Base-by-base conservation (phyloP, 805 yeast genomes). In the Starmerella etchellsii region DNA sequence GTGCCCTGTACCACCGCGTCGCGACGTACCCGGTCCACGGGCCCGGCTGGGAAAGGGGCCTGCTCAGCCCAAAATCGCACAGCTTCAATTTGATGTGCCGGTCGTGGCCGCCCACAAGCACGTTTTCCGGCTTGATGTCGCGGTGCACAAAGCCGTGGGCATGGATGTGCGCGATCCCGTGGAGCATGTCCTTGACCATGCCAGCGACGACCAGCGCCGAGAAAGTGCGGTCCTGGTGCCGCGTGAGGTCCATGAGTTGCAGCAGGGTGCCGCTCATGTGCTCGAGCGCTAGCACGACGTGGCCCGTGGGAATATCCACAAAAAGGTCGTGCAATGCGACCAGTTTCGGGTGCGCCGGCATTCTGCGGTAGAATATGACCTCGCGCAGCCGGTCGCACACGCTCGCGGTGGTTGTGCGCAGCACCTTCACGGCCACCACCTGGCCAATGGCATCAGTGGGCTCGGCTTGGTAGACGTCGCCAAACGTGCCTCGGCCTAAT, bases 1-100 rank as follows among this genome's bases (percentile, higher is more conserved):
- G 98, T 0, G 96, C 87, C 41, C 96, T 67, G 59, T 88, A 88
- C 98, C 98, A 88, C 47, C 96, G 66, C 1, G 97, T 88, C 1
- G 93, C 95, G 16, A 88, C 96, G 56, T 87, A 88, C 1, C 84
- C 73, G 0, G 96, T 81, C 56, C 83, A 67, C 7, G 37, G 47
- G 0, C 73, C 71, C 0, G 81, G 81, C 7, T 21, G 2, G 22
- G 30, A 41, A 27, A 79, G 60, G 2, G 81, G 71, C 45, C 95
- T 68, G 1, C 95, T 93, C 32, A 87, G 66, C 40, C 97, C 97
- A 66, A 88, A 88, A 78, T 88, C 98, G 2, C 95, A 95, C 42
- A 88, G 69, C 60, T 88, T 88, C 44, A 87, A 66, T 41, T 72
- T 71, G 3, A 94, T 31, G n/a, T 15, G 16, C 25, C 32, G 34